Conservation (phyloP, 441 rosid species). For the Isatis lusitanica region DNA sequence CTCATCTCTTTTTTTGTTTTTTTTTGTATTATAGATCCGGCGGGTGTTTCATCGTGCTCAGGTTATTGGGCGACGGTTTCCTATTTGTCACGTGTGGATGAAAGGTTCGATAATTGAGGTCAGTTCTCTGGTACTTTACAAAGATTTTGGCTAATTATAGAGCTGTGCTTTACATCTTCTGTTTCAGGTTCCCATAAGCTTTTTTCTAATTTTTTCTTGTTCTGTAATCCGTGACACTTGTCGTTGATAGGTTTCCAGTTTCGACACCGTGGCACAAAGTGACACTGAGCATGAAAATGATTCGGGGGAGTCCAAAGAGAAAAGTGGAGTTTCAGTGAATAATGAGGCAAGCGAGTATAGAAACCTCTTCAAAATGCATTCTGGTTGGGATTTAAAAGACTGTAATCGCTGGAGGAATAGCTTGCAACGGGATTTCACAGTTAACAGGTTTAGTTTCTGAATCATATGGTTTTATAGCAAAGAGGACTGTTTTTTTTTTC, state of each 20-base stretch:
- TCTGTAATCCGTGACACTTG: not conserved
- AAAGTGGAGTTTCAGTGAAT: not conserved
- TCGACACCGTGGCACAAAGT: conserved; percentile 57
- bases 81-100: conserved; percentile 75
- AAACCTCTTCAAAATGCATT: conserved; percentile 39
- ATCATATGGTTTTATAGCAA: not conserved
- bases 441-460: conserved; percentile 66
- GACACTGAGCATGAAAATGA: conserved; percentile 27
- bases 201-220: not conserved
- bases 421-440: conserved; percentile 80
- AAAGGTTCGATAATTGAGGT: conserved; percentile 74
- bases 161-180: not conserved
- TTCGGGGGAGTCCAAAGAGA: conserved; percentile 14
- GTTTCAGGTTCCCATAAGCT: not conserved
- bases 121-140: conserved; percentile 9
- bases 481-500: not conserved
- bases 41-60: conserved; percentile 46
- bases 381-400: conserved; percentile 52
- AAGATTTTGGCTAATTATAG: too few relatives aligned
- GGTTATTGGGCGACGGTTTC: conserved; percentile 78
- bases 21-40: conserved; percentile 46
- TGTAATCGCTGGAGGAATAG: conserved; percentile 76
- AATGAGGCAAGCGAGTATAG: conserved; percentile 42
- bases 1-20: conserved; percentile 10
- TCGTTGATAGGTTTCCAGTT: conserved; percentile 78